Base-by-base conservation (phyloP, 2,329 filamentous ascomycete genomes). In the Ampelomyces quisqualis region DNA sequence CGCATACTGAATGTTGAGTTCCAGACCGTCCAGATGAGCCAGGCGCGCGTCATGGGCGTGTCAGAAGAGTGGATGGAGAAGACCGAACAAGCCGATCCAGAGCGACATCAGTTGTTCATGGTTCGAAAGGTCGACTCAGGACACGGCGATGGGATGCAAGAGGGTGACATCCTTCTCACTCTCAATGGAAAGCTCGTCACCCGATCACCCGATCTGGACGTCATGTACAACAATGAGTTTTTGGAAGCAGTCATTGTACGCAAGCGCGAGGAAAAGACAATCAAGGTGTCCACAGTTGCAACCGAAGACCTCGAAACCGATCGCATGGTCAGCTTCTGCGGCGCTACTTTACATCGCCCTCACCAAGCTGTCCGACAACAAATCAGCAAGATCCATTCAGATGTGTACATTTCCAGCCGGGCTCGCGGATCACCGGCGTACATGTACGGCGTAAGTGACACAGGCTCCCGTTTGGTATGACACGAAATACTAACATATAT, bases 101-200 rank as follows among this genome's bases (percentile, higher is more conserved):
- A 93, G 35, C 87, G 90, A 43, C 93, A 98, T 64, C 93, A 98
- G 71, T 80, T 98, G 24, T 98, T 98, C 75, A 96, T 98, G 87
- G 89, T 98, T 20, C 86, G 89, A 58, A 98, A 98, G 73, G 85
- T 95, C 46, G 76, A 85, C 56, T 83, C 81, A 31, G 80, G 80
- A 15, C 78, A 67, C 57, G 70, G 70, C n/a, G 76, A 78, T 34
- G 80, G 84, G 11, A 77, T 98, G 11, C 77, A 88, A 20, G 94
- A 98, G 72, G 90, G 90, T 35, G 93, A 98, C 64, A 85, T 98
- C 37, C 83, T 98, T 43, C 78, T 98, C 45, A 94, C 88, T 0
- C 74, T 98, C 32, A 96, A 97, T 67, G 88, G 80, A 55, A 88
- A 91, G 62, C 83, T 97, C 49, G 91, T 97, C 69, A 98, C 94